Conservation (phyloP, 495 filamentous ascomycete genomes). For the Chlorociboria aeruginascens region DNA sequence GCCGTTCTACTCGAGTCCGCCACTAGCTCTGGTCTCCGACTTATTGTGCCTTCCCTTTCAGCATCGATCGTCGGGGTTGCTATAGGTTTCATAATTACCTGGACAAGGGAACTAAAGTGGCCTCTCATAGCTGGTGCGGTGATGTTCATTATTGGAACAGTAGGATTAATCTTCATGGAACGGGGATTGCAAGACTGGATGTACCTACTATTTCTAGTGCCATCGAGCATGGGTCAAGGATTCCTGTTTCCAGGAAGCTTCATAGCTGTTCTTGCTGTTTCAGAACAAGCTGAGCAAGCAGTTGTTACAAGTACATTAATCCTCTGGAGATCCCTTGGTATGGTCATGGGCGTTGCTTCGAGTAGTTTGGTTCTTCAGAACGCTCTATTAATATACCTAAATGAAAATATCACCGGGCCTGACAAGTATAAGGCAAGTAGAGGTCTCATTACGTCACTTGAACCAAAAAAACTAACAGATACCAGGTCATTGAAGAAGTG, state of each 20-base stretch:
- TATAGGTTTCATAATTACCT: constrained; percentile 61
- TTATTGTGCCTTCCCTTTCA: constrained; percentile 48
- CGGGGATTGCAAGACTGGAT: constrained; percentile 40
- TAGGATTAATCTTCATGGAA: constrained; percentile 33
- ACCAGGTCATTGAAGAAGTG: constrained; percentile 20
- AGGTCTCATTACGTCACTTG: neutral
- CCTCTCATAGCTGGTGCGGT: constrained; percentile 45
- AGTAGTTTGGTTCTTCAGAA: constrained; percentile 72
- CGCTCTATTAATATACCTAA: constrained; percentile 45
- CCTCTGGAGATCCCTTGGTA: constrained; percentile 55
- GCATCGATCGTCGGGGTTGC: constrained; percentile 46
- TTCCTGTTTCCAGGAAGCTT: constrained; percentile 53
- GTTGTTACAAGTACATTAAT: constrained; percentile 61
- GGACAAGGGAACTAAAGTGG: constrained; percentile 49
- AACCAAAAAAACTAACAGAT: neutral
- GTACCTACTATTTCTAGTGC: constrained; percentile 52
- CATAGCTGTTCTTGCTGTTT: constrained; percentile 56
- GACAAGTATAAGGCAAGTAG: constrained; percentile 32
- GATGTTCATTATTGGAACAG: constrained; percentile 41
- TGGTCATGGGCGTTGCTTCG: constrained; percentile 57
- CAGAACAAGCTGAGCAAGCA: constrained; percentile 58
- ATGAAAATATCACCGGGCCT: constrained; percentile 40
- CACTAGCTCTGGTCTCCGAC: constrained; percentile 57
- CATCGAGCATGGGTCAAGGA: constrained; percentile 50
- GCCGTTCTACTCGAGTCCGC: constrained; percentile 62